phyloP scores from a whole-genome alignment of 163 green algal genomes.

The Chlamydomonas reinhardtii region DNA sequence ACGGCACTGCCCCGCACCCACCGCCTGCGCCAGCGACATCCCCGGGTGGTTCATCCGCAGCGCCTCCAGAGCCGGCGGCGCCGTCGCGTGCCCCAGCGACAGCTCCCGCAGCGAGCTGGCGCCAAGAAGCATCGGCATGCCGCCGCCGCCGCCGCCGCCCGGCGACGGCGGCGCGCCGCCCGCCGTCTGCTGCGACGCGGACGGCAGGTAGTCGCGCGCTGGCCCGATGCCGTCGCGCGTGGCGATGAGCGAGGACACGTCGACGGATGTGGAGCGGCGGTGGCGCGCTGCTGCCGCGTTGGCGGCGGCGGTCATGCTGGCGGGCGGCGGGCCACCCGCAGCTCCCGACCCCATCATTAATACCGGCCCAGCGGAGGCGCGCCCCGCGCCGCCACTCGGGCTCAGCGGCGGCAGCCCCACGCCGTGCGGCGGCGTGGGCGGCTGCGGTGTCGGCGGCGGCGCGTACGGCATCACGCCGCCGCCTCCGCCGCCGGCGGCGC shows the following conservation, averaged over 20 bases:
- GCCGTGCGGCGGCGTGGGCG: not conserved
- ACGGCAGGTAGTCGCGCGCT: constrained; percentile 27
- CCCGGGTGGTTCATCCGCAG: constrained; percentile 22
- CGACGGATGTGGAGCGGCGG: constrained; percentile 21
- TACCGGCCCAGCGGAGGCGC: not conserved
- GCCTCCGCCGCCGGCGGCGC: too few species aligned
- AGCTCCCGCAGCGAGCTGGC: not conserved
- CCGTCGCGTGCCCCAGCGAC: constrained; percentile 9
- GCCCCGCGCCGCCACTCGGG: not conserved
- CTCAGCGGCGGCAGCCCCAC: constrained; percentile 5
- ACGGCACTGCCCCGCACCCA: not conserved
- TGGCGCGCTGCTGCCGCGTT: not conserved
- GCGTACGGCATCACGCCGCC: not conserved
- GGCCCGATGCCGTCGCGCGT: constrained; percentile 41
- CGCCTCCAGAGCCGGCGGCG: constrained; percentile 10
- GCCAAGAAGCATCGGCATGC: not conserved
- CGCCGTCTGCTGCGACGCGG: not conserved
- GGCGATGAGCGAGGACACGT: constrained; percentile 41
- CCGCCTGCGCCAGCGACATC: constrained; percentile 30
- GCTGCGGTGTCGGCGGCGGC: too few species aligned
- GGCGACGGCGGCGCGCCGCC: too few species aligned
- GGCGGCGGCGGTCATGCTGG: too few species aligned
- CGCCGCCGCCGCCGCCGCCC: not conserved
- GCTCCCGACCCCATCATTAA: not conserved
- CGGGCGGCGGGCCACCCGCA: not conserved